Evolutionary conservation across 176 grass and related monocot species (phyloP).

Genomic region (Phyllostachys edulis): DNA sequence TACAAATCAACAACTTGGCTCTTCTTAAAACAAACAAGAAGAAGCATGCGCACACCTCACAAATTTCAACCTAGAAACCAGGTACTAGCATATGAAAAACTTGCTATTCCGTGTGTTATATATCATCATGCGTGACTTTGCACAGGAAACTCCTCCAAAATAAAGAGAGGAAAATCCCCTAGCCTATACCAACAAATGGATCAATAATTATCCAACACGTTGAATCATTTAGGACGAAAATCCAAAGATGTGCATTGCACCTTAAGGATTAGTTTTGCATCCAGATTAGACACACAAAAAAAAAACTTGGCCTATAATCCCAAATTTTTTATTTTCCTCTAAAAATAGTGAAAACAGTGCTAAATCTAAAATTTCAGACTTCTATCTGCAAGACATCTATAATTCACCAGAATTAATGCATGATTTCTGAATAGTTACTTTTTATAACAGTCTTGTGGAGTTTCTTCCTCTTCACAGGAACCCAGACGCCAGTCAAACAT

Average conservation of each 20-base stretch:
- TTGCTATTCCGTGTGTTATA: background rate
- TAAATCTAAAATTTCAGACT: background rate
- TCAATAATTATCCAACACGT: background rate
- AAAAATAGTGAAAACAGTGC: background rate
- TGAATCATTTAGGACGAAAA: background rate
- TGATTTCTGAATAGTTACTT: background rate
- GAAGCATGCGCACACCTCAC: background rate
- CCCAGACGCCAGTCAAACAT: slow-evolving; percentile 18
- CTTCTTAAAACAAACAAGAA: background rate
- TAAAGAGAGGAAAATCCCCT: background rate
- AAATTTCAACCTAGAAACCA: background rate
- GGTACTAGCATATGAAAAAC: background rate
- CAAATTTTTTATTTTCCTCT: background rate
- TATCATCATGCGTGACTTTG: background rate
- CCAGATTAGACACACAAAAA: background rate
- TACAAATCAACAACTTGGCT: background rate
- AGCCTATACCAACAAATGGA: background rate
- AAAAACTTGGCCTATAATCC: background rate
- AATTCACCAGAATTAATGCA: background rate
- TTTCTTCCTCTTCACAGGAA: background rate
- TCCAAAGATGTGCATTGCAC: background rate
- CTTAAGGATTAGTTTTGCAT: background rate
- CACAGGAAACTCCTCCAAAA: background rate
- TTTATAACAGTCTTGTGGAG: background rate
- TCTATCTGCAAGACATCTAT: background rate